Percentiles rank a stretch among this genome's conserved stretches.
phyloP scores from a whole-genome alignment of 2,329 filamentous ascomycete genomes.

The Westerdykella aurantiaca region DNA sequence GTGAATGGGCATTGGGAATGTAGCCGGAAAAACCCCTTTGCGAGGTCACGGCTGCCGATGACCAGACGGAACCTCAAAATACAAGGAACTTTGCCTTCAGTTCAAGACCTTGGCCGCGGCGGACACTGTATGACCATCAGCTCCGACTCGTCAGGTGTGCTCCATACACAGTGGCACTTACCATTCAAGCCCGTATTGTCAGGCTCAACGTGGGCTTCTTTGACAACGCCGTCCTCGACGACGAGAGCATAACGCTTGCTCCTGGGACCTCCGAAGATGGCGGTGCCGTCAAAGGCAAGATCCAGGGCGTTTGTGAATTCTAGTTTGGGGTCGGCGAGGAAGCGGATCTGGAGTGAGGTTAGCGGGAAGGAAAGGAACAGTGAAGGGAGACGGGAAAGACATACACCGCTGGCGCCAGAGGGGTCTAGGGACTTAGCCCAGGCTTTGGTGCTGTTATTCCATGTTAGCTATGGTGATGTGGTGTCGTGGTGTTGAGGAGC shows the following conservation, averaged over 20 bases:
- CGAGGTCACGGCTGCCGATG: no score
- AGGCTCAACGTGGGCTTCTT: constrained; percentile 74
- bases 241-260: constrained; percentile 85
- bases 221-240: constrained; percentile 78
- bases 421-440: constrained; percentile 78
- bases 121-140: constrained; percentile 18
- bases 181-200: constrained; percentile 79
- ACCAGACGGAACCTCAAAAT: no score
- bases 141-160: constrained; percentile 2
- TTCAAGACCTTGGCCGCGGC: constrained; percentile 29
- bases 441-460: constrained; percentile 67
- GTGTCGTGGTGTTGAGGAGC: not conserved
- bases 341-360: constrained; percentile 62
- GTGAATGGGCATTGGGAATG: no score
- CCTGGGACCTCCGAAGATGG: constrained; percentile 75
- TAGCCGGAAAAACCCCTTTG: no score
- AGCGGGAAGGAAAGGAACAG: not conserved
- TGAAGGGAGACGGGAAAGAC: constrained; percentile 29
- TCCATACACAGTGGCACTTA: constrained; percentile 37
- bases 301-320: constrained; percentile 80
- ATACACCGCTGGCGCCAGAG: constrained; percentile 65
- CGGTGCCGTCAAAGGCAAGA: constrained; percentile 69
- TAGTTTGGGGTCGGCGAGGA: constrained; percentile 75
- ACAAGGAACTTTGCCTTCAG: not conserved
- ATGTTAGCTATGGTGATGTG: not conserved